A percentile compares a stretch with the other conserved stretches of the same genome.
Conservation (phyloP, 345 rosid species). For the Carallia brachiata region DNA sequence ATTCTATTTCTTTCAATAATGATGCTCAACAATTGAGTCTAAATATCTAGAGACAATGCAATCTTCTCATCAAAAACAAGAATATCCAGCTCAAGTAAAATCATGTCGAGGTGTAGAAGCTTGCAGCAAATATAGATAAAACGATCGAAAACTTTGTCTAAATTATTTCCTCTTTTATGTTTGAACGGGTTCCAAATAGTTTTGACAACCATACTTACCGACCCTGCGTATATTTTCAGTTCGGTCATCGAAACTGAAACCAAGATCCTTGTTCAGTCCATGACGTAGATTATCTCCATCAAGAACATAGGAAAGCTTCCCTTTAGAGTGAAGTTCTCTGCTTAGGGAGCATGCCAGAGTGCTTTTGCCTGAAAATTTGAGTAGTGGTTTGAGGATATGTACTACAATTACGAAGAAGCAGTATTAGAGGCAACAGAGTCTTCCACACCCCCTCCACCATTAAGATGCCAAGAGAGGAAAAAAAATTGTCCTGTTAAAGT, state of each 20-base stretch:
- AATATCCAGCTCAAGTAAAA: not conserved
- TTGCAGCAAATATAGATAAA: too few species aligned
- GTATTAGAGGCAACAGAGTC: not conserved
- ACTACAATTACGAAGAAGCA: not conserved
- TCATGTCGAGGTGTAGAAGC: too few species aligned
- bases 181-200: not conserved
- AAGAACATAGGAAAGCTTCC: constrained; percentile 76
- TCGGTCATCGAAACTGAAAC: constrained; percentile 85
- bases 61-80: not conserved
- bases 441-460: not conserved
- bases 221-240: constrained; percentile 89
- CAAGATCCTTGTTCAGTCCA: constrained; percentile 80
- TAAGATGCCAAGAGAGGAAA: not conserved
- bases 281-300: constrained; percentile 94
- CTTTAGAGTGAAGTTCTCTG: constrained; percentile 57
- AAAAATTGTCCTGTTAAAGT: not conserved
- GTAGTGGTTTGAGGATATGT: not conserved
- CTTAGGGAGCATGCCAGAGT: constrained; percentile 79
- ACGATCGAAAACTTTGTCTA: too few species aligned
- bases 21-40: not conserved
- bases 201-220: constrained; percentile 46
- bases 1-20: not conserved
- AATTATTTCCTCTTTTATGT: too few species aligned
- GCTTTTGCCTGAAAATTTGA: constrained; percentile 68
- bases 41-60: not conserved